These are phyloP conservation scores for Codiaeum variegatum DNA, from an alignment of 441 rosid species.

Conservation along the genomic window DNA sequence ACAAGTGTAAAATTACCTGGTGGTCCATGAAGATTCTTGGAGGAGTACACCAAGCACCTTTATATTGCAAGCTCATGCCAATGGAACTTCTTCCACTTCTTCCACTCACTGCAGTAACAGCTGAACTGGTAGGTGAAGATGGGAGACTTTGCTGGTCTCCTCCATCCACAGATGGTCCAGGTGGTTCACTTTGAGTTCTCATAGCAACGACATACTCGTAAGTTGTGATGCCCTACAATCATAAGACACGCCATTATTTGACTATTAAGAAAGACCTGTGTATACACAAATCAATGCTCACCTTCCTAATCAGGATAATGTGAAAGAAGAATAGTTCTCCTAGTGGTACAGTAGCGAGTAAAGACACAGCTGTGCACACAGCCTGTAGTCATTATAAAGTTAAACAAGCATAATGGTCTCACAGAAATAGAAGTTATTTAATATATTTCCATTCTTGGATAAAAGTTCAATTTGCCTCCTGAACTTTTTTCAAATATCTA, in stretches of 20 bases:
- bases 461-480: too few relatives aligned
- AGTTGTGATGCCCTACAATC: conserved; percentile 81
- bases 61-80: conserved; percentile 75
- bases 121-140: conserved; percentile 81
- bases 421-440: conserved; percentile 8
- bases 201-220: conserved; percentile 91
- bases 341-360: conserved; percentile 75
- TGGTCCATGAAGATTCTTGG: conserved; percentile 96
- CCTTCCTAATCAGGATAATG: conserved; percentile 83
- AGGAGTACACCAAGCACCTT: conserved; percentile 92
- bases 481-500: too few relatives aligned
- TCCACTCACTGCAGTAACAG: conserved; percentile 85
- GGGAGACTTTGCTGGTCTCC: conserved; percentile 68
- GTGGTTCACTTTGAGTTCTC: conserved; percentile 82
- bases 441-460: too few relatives aligned
- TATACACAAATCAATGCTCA: conserved; percentile 20
- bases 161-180: conserved; percentile 69
- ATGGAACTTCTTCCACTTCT: conserved; percentile 94
- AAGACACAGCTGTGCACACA: conserved; percentile 72
- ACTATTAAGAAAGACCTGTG: background rate
- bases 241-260: conserved; percentile 12
- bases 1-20: conserved; percentile 42
- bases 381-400: conserved; percentile 40
- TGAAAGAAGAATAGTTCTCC: conserved; percentile 95
- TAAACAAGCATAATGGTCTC: background rate